Evolutionary conservation across 2,329 filamentous ascomycete genomes (phyloP).

Genomic region (Neocatenulostroma microsporum): DNA sequence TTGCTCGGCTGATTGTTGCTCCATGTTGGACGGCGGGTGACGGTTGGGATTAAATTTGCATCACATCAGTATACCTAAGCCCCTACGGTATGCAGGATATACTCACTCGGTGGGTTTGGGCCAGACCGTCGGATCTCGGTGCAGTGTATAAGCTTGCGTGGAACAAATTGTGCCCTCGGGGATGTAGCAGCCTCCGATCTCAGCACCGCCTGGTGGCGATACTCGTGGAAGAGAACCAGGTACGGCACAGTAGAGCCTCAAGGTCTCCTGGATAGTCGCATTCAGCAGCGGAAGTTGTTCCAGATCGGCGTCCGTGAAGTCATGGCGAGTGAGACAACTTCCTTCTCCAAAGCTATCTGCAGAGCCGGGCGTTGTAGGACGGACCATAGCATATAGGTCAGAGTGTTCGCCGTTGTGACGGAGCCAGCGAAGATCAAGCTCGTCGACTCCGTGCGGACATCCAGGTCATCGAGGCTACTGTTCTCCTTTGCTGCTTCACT

Average conservation of each 20-base stretch:
- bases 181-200: slow-evolving; percentile 15
- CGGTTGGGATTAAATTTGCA: background rate
- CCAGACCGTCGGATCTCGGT: slow-evolving; percentile 12
- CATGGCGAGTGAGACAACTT: slow-evolving; percentile 8
- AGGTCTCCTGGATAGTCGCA: slow-evolving; percentile 30
- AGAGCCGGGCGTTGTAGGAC: slow-evolving; percentile 11
- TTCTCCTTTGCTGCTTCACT: slow-evolving; percentile 1
- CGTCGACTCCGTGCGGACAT: slow-evolving; percentile 6
- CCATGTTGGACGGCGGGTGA: background rate
- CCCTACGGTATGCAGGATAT: no score
- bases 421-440: slow-evolving; percentile 21
- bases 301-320: slow-evolving; percentile 5
- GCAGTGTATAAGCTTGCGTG: slow-evolving; percentile 17
- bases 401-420: slow-evolving; percentile 18
- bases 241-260: slow-evolving; percentile 32
- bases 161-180: slow-evolving; percentile 7
- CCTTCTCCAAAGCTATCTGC: slow-evolving; percentile 10
- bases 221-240: slow-evolving; percentile 21
- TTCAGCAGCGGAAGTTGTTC: slow-evolving; percentile 30
- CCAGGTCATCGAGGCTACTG: slow-evolving; percentile 8
- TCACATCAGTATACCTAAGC: slow-evolving; percentile 6
- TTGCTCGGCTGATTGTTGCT: background rate
- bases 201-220: slow-evolving; percentile 15
- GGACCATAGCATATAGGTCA: slow-evolving; percentile 17
- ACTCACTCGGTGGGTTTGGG: no score